phyloP scores from a whole-genome alignment of 805 yeast species.

The Starmerella vaccinii region DNA sequence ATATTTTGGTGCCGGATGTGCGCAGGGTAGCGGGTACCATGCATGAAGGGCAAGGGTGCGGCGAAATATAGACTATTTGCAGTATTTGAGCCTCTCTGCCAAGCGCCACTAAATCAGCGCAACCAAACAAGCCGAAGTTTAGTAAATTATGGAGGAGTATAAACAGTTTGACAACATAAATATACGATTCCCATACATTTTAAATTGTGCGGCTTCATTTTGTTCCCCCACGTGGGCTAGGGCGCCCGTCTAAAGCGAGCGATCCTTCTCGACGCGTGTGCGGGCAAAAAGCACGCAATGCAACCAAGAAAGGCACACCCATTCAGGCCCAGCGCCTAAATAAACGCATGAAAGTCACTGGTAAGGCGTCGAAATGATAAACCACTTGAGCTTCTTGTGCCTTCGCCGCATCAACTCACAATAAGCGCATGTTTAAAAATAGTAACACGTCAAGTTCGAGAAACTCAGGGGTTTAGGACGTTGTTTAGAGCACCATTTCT shows the following conservation, averaged over 20 bases:
- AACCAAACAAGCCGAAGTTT: background rate
- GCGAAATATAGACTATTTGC: background rate
- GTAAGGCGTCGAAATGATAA: no score
- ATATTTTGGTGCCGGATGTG: background rate
- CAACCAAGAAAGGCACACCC: no score
- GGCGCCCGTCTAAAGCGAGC: background rate
- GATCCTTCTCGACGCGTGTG: background rate
- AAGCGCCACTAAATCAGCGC: background rate
- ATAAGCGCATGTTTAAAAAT: no score
- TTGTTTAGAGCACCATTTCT: no score
- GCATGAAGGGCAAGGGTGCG: background rate
- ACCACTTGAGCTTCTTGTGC: no score
- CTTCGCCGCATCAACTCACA: no score
- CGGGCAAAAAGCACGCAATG: no score
- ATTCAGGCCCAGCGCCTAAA: no score
- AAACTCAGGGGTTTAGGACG: no score
- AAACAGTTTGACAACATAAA: constrained; percentile 5
- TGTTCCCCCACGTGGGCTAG: background rate
- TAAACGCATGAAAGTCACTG: no score
- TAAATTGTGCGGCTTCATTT: background rate
- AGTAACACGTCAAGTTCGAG: no score
- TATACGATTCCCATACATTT: background rate
- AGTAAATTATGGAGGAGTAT: constrained; percentile 1
- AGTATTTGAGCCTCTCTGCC: background rate
- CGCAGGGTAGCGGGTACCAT: background rate